Base-by-base conservation (phyloP, 179 eudicot genomes). In the Spergularia azorica region DNA sequence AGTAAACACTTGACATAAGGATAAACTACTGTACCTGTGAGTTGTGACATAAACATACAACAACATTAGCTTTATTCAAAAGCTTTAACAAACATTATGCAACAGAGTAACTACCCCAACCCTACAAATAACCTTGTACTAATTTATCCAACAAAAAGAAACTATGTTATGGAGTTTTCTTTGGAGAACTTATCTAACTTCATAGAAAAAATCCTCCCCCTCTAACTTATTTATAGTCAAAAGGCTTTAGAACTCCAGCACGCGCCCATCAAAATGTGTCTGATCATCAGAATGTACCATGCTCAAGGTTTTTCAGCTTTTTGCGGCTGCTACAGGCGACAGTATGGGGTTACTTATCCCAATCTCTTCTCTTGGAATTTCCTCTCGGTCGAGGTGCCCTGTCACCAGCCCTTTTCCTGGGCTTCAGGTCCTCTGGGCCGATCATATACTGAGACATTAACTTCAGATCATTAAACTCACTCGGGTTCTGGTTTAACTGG, bases 401-500 rank as follows among this genome's bases (percentile, higher is more conserved):
- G 57, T 67, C 80, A 17, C 76, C 60, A 18, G 9, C 43, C 21
- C 1, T 16, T 57, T 70, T 74, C 51, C 73, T 59, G 3, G 74
- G 81, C 56, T 32, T 80, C 63, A 84, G 61, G 11, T 78, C 82
- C 43, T 72, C 76, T 61, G 78, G 78, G 17, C 76, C 74, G 20
- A 79, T 79, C 80, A 72, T 72, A 68, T 78, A 84, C 26, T 61
- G 60, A 36, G 66, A 52, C 58, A 76, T 2, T 76, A 41, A 58
- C 38, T 21, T 68, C 17, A 36, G 56, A 38, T 84, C 84, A 36
- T 38, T 80, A 64, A 81, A 75, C 77, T 84, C 87, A 12, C 80
- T 79, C 3, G 87, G 87, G 52, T 84, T 84, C 56, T 67, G 63
- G 75, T 76, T 84, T 56, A 84, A 7, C 46, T n/a, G 1, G 43